Evolutionary conservation across 768 basidiomycete species (phyloP).

Genomic region (Lentinula aciculospora): DNA sequence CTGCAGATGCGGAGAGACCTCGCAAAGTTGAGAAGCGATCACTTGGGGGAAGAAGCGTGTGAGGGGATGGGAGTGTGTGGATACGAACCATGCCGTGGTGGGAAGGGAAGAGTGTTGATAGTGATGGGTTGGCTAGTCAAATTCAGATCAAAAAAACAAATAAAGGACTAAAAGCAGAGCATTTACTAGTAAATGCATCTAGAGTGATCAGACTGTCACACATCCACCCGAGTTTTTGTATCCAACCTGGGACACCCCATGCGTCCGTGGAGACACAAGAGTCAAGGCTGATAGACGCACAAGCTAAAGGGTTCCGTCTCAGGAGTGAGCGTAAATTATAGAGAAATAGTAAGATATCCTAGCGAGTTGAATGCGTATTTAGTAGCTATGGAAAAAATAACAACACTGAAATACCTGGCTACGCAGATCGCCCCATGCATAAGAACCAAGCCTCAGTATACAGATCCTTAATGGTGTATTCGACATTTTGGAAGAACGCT

Average conservation of each 20-base stretch:
- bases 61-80: conserved; percentile 68
- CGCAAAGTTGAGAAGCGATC: conserved; percentile 81
- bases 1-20: conserved; percentile 58
- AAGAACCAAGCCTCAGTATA: conserved; percentile 56
- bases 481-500: conserved; percentile 17
- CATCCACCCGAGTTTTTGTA: conserved; percentile 73
- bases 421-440: conserved; percentile 62
- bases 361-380: neutral
- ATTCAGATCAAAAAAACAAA: neutral
- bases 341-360: conserved; percentile 74
- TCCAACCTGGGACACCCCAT: conserved; percentile 67
- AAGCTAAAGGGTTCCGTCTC: conserved; percentile 50
- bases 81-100: conserved; percentile 85
- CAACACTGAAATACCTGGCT: conserved; percentile 38
- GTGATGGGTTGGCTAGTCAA: conserved; percentile 65
- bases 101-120: conserved; percentile 68
- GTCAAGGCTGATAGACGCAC: conserved; percentile 65
- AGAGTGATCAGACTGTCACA: conserved; percentile 73
- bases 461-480: conserved; percentile 50
- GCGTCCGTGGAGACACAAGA: conserved; percentile 53
- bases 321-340: conserved; percentile 59
- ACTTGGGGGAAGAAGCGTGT: conserved; percentile 71
- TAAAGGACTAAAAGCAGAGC: conserved; percentile 6
- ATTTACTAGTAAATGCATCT: conserved; percentile 73
- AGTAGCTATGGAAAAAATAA: neutral